Percentiles rank a stretch among this genome's conserved stretches.
These are phyloP conservation scores for Quercus variabilis DNA, from an alignment of 306 rosid genomes.

Conservation along the genomic window DNA sequence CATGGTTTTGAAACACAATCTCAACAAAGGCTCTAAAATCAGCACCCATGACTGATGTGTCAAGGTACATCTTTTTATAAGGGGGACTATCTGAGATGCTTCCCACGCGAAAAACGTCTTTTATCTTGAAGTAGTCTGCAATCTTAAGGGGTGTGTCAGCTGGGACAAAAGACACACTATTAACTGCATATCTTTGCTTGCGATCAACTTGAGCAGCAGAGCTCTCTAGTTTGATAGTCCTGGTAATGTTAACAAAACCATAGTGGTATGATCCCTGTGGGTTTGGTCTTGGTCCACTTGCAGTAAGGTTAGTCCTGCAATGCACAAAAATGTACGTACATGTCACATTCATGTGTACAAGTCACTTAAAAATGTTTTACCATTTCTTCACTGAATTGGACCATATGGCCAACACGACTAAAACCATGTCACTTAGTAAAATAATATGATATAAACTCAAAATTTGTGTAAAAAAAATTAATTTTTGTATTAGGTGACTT, in stretches of 20 bases:
- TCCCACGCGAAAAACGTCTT: constrained; percentile 67
- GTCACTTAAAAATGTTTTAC: too few species aligned
- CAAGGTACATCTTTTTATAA: constrained; percentile 52
- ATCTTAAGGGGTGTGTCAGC: constrained; percentile 83
- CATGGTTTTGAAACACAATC: constrained; percentile 75
- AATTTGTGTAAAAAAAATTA: too few species aligned
- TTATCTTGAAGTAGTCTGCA: constrained; percentile 81
- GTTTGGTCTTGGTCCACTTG: constrained; percentile 97
- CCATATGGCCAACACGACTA: too few species aligned
- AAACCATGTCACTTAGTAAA: too few species aligned
- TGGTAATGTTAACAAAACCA: constrained; percentile 63
- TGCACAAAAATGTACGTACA: neutral
- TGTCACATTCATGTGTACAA: too few species aligned
- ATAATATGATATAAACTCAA: too few species aligned
- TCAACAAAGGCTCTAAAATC: constrained; percentile 76
- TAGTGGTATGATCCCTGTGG: constrained; percentile 98
- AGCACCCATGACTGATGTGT: constrained; percentile 87
- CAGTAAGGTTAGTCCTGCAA: constrained; percentile 83
- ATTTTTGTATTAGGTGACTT: too few species aligned
- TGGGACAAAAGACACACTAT: constrained; percentile 65
- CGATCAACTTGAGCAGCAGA: constrained; percentile 63
- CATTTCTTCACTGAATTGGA: neutral
- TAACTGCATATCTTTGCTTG: constrained; percentile 82
- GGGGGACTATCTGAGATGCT: constrained; percentile 67
- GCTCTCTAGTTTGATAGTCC: constrained; percentile 60